Conservation (phyloP, 2,329 filamentous ascomycete genomes). For the Beauveria pseudobassiana region DNA sequence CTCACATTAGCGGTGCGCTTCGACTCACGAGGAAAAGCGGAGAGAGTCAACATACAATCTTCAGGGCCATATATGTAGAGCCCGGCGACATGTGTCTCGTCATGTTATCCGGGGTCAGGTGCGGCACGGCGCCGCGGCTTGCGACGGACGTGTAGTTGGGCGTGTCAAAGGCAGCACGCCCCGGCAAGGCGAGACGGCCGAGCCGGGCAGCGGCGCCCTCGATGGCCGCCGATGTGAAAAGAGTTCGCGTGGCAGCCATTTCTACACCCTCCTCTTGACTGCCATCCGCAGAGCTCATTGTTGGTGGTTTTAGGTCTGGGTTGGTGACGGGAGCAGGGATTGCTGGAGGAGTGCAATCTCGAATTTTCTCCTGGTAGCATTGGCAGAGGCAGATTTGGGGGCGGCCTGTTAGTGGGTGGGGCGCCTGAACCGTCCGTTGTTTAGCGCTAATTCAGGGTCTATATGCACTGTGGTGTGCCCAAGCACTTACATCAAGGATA, state of each 20-base stretch:
- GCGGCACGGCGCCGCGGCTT: constrained; percentile 78
- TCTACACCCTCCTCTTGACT: constrained; percentile 13
- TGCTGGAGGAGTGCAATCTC: not conserved
- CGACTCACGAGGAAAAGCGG: not conserved
- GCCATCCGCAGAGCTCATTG: constrained; percentile 1
- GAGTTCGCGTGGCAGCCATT: constrained; percentile 19
- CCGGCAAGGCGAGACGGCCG: constrained; percentile 56
- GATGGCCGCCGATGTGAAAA: constrained; percentile 35
- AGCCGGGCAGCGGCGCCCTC: constrained; percentile 50
- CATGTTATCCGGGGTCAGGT: constrained; percentile 81
- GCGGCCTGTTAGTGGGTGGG: not conserved
- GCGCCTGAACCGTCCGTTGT: not conserved
- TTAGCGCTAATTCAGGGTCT: too few species aligned
- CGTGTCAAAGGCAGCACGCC: constrained; percentile 63
- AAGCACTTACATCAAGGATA: too few species aligned
- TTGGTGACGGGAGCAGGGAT: not conserved
- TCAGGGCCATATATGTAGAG: constrained; percentile 74
- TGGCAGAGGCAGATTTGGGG: not conserved
- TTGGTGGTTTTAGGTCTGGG: not conserved
- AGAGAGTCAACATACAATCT: constrained; percentile 62
- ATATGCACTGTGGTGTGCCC: too few species aligned
- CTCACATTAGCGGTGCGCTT: not conserved
- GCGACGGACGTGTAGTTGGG: constrained; percentile 75
- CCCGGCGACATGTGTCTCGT: constrained; percentile 54
- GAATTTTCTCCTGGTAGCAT: not conserved